Conservation (phyloP, 2,329 filamentous ascomycete genomes). For the Fusarium bactridioides region DNA sequence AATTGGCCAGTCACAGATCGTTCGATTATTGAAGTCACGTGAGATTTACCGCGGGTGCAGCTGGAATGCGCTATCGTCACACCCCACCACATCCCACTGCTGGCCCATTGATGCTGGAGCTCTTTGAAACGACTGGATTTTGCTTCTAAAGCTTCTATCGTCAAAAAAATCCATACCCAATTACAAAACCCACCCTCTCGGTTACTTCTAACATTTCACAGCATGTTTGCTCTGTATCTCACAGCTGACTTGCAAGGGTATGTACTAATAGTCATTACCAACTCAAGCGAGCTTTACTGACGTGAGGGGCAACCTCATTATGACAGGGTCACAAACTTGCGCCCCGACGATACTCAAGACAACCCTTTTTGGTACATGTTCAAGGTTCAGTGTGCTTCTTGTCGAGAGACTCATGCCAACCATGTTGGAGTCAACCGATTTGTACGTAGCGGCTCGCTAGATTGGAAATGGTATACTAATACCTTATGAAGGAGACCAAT, state of each 20-base stretch:
- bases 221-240: conserved; percentile 72
- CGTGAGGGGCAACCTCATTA: conserved; percentile 25
- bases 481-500: conserved; percentile 73
- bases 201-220: conserved; percentile 30
- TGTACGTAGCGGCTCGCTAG: conserved; percentile 60
- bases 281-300: conserved; percentile 23
- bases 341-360: conserved; percentile 81
- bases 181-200: not conserved
- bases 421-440: conserved; percentile 87
- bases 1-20: conserved; percentile 39
- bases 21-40: conserved; percentile 42
- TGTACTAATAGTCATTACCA: conserved; percentile 23
- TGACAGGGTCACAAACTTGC: conserved; percentile 85
- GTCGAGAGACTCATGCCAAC: conserved; percentile 88
- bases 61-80: conserved; percentile 34
- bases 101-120: not conserved
- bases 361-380: conserved; percentile 96
- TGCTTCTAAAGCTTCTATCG: conserved; percentile 1
- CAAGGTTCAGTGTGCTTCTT: conserved; percentile 98
- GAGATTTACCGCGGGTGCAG: not conserved
- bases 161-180: not conserved
- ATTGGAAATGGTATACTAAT: conserved; percentile 1
- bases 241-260: conserved; percentile 77
- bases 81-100: conserved; percentile 36
- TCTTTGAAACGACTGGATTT: conserved; percentile 25